Base-by-base conservation (phyloP, 2,329 filamentous ascomycete species). In the Penicillium brevicompactum region DNA sequence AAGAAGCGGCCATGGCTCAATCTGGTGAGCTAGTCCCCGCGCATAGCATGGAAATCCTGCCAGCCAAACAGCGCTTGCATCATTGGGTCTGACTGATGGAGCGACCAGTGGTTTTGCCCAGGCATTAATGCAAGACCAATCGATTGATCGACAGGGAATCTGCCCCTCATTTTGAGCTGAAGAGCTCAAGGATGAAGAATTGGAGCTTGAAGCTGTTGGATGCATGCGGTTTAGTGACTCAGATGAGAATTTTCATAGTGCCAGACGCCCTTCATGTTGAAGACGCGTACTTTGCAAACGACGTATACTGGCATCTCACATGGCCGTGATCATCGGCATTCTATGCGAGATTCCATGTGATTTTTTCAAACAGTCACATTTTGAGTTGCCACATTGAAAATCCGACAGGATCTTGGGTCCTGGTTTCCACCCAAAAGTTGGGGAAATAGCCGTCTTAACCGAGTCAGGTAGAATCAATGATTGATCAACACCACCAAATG, bases 391-490 rank as follows among this genome's bases (percentile, higher is more conserved):
- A 60, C 56, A 37, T 50, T 40, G 34, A 41, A 49, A 57, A 51
- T 55, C 44, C 37, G 2, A 31, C 41, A 40, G 40, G 43, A 46
- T 57, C 42, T 56, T 61, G 49, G 56, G 56, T 55, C 22, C 18
- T 45, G 41, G 31, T 47, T 53, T 43, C 46, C 42, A 50, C 44
- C 38, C n/a, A 42, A 59, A 55, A 52, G 21, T 55, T 55, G 55
- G 48, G 27, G 34, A 49, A 48, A 32, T 53, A 64, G 61, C 64
- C 62, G 61, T 66, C 50, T 49, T 65, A 65, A 50, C 62, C 62
- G 62, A 57, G 46, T 30, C 7, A 55, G 37, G 11, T 31, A 42
- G 49, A n/a, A 10, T 51, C 21, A 18, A 44, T 38, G 14, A 42
- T 30, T 32, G 63, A 64, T 65, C 62, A 63, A 49, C 63, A 59